phyloP scores from a whole-genome alignment of 2,329 filamentous ascomycete species.

The Cordyceps cateniannulata region DNA sequence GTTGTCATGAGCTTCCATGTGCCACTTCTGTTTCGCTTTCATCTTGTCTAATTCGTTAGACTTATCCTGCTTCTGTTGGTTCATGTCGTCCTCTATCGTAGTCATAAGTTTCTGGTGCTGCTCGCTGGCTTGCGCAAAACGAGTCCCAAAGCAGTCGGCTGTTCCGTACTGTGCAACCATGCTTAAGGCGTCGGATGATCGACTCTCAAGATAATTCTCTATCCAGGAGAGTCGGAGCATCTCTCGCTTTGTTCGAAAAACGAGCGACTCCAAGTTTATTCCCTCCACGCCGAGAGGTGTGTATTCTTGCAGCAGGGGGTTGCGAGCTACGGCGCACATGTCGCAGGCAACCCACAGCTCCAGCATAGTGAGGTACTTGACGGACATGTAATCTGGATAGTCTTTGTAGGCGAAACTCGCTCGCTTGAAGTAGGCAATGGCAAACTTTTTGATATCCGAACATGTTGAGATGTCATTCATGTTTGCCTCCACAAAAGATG shows the following conservation, averaged over 20 bases:
- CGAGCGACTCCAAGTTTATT: slow-evolving; percentile 31
- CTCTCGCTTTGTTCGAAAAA: slow-evolving; percentile 36
- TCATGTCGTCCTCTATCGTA: background rate
- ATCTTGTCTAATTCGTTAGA: rapidly evolving
- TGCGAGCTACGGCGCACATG: slow-evolving; percentile 31
- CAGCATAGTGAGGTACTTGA: slow-evolving; percentile 47
- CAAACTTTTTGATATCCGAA: slow-evolving; percentile 20
- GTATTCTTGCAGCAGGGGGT: slow-evolving; percentile 40
- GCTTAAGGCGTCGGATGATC: background rate
- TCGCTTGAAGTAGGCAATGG: slow-evolving; percentile 27
- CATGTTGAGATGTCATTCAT: slow-evolving; percentile 20
- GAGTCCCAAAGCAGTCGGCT: background rate
- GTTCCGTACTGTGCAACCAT: background rate
- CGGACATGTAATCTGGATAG: slow-evolving; percentile 39
- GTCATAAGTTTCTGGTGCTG: background rate
- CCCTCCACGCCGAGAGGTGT: slow-evolving; percentile 32
- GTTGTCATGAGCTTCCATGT: background rate
- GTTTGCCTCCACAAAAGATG: slow-evolving; percentile 11
- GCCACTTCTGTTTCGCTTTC: background rate
- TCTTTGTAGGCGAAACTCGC: slow-evolving; percentile 27
- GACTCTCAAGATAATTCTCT: slow-evolving; percentile 37
- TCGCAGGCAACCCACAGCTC: slow-evolving; percentile 56
- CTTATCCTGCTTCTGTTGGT: background rate
- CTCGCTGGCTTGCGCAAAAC: background rate
- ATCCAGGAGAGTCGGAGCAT: slow-evolving; percentile 36